A percentile compares a stretch with the other conserved stretches of the same genome.
phyloP scores from a whole-genome alignment of 352 stramenopile species.

The Phytophthora hibernalis region DNA sequence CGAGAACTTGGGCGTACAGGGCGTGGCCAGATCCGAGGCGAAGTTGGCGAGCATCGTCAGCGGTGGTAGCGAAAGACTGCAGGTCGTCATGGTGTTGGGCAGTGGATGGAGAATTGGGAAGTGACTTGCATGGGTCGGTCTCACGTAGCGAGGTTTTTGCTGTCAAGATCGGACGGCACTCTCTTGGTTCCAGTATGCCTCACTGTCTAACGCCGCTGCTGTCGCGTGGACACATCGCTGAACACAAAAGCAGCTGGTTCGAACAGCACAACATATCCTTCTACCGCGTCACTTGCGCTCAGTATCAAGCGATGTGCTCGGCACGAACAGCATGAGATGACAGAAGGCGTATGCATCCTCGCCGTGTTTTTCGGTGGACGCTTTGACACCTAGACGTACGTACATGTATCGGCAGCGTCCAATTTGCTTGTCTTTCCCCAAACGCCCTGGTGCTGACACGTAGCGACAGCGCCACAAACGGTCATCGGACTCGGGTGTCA shows the following conservation, averaged over 20 bases:
- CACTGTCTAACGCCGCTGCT: slow-evolving; percentile 16
- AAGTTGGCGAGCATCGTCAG: slow-evolving; percentile 3
- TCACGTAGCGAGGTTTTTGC: slow-evolving; percentile 15
- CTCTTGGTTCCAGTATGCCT: slow-evolving; percentile 4
- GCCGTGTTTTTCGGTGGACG: too few species aligned
- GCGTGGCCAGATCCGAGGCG: background rate
- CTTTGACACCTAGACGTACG: too few species aligned
- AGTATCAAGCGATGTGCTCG: slow-evolving; percentile 23
- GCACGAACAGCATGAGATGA: slow-evolving; percentile 34
- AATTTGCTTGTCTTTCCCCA: too few species aligned
- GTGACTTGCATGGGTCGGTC: slow-evolving; percentile 13
- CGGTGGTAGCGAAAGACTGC: background rate
- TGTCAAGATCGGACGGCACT: background rate
- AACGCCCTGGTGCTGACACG: too few species aligned
- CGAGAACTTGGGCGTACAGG: slow-evolving; percentile 27
- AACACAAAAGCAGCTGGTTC: background rate
- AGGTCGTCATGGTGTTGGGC: background rate
- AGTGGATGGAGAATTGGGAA: background rate
- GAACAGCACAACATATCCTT: slow-evolving; percentile 22
- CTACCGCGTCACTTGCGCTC: slow-evolving; percentile 1
- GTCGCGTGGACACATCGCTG: slow-evolving; percentile 14
- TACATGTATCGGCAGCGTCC: too few species aligned
- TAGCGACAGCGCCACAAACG: too few species aligned
- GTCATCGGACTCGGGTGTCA: too few species aligned
- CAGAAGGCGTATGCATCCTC: background rate